phyloP scores from a whole-genome alignment of 495 filamentous ascomycete species.

The Hypoxylon rickii region DNA sequence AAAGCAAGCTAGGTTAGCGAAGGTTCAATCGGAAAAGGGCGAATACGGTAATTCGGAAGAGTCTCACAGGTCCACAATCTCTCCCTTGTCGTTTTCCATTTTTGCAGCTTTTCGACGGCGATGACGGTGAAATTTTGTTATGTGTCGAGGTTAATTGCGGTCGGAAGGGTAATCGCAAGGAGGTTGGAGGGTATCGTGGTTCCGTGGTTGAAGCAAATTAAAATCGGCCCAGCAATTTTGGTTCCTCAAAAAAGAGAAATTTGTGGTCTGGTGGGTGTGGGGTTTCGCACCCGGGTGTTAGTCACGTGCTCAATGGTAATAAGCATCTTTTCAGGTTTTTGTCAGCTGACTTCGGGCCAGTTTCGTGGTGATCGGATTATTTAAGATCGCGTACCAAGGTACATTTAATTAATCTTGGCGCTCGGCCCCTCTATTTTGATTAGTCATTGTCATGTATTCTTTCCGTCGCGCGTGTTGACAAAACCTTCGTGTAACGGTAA shows the following conservation, averaged over 20 bases:
- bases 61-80: slow-evolving; percentile 96
- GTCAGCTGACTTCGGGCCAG: slow-evolving; percentile 33
- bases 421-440: not conserved
- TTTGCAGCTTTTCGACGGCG: slow-evolving; percentile 54
- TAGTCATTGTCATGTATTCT: not conserved
- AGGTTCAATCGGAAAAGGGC: not conserved
- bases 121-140: slow-evolving; percentile 8
- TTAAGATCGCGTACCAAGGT: no score
- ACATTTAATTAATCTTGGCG: slow-evolving; percentile 22
- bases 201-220: slow-evolving; percentile 14
- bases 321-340: no score
- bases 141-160: slow-evolving; percentile 16
- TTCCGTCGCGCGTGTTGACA: not conserved
- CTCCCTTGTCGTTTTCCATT: slow-evolving; percentile 98
- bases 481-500: not conserved
- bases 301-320: no score
- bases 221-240: slow-evolving; percentile 21
- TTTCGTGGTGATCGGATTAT: slow-evolving; percentile 41
- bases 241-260: slow-evolving; percentile 30
- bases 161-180: slow-evolving; percentile 16
- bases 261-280: slow-evolving; percentile 29
- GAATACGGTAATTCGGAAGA: slow-evolving; percentile 6
- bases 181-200: slow-evolving; percentile 16
- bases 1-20: slow-evolving; percentile 8
- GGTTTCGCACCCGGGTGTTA: slow-evolving; percentile 19